Base-by-base conservation (phyloP, 495 filamentous ascomycete species). In the Neurospora sp. region DNA sequence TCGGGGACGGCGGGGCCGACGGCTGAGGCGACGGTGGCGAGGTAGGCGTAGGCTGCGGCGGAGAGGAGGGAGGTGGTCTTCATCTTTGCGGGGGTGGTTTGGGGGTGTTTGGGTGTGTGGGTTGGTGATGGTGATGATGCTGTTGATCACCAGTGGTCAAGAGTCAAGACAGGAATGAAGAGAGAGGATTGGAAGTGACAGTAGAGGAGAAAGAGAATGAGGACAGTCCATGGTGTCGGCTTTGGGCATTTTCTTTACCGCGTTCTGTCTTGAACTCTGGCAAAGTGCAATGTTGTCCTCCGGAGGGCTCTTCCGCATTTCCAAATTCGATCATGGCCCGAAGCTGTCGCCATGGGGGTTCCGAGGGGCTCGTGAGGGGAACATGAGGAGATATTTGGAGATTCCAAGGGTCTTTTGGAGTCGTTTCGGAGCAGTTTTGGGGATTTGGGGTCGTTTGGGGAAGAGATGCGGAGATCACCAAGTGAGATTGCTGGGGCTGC, bases 261-360 rank as follows among this genome's bases (percentile, higher is more conserved):
- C 39, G 35, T 68, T 7, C 9, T 18, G 20, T 72, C 39, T 41
- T 69, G 45, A 71, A 39, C 73, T 41, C 37, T 40, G n/a, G 45
- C 59, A 68, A 76, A 73, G 37, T 76, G 78, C 71, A 74, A 72
- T 65, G 80, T 73, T 81, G 80, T 81, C 80, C 80, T 80, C 65
- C 80, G 80, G 80, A 77, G 74, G 68, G 37, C 59, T 71, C 68
- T 78, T 79, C 80, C 78, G 78, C 72, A 79, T 76, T 81, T 74
- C 80, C 80, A 73, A 42, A 77, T 80, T 79, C 38, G 78, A 79
- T 70, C 61, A 72, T 68, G 53, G 71, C 74, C 70, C 73, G 73
- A 53, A 53, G 45, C 4, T 4, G 20, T 27, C 45, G 20, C 20
- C 45, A 22, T 8, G n/a, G 44, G n/a, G 8, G 20, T 14, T 53